Evolutionary conservation across 352 stramenopile species (phyloP).

Genomic region (Globisporangium viniferum): DNA sequence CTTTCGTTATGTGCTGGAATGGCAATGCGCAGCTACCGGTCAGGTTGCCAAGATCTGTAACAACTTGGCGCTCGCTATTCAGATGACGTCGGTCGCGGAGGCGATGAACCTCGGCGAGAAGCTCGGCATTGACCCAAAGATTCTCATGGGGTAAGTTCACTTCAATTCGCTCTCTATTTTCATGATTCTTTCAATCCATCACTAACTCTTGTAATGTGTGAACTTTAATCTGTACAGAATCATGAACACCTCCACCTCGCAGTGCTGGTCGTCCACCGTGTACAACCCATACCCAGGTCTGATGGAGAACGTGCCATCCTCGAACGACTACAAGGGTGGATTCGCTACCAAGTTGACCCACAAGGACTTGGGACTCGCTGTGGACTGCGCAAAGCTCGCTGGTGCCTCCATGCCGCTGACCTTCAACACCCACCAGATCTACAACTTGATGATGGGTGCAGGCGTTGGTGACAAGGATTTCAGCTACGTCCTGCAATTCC

Average conservation of each 20-base stretch:
- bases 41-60: constrained; percentile 97
- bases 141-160: constrained; percentile 73
- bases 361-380: constrained; percentile 95
- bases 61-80: constrained; percentile 96
- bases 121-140: constrained; percentile 93
- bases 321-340: constrained; percentile 87
- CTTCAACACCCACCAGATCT: constrained; percentile 72
- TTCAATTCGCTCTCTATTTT: not conserved
- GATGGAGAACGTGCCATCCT: constrained; percentile 86
- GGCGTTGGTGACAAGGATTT: constrained; percentile 86
- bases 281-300: constrained; percentile 95
- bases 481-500: constrained; percentile 79
- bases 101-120: constrained; percentile 95
- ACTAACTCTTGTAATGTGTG: not conserved
- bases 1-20: not conserved
- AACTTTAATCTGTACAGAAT: constrained; percentile 47
- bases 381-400: constrained; percentile 87
- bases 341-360: constrained; percentile 93
- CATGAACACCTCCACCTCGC: constrained; percentile 96
- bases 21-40: constrained; percentile 43
- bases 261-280: constrained; percentile 95
- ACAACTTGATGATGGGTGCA: constrained; percentile 76
- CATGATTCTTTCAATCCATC: not conserved
- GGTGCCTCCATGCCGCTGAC: constrained; percentile 78
- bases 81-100: constrained; percentile 96